phyloP scores from a whole-genome alignment of 352 stramenopile genomes.

The Salisapilia sapeloensis region DNA sequence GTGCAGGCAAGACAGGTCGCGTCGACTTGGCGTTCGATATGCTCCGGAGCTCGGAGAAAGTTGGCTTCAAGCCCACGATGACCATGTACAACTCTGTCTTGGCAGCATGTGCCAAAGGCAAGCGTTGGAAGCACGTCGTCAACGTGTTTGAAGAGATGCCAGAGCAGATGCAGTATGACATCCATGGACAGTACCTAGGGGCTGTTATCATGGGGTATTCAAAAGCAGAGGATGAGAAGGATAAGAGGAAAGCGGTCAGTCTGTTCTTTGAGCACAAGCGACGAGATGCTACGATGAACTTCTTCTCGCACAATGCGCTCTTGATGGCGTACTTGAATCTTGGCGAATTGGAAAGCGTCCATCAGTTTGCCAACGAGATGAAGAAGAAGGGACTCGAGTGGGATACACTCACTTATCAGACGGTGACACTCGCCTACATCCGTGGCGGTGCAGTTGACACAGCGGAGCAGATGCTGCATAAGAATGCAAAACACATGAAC shows the following conservation, averaged over 20 bases:
- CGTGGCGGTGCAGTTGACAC: conserved; percentile 33
- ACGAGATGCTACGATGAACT: conserved; percentile 23
- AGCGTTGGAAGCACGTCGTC: conserved; percentile 49
- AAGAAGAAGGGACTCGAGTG: conserved; percentile 36
- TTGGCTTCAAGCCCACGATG: conserved; percentile 33
- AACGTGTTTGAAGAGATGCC: conserved; percentile 45
- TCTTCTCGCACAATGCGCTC: conserved; percentile 57
- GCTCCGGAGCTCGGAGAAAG: conserved; percentile 24
- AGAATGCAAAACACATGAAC: conserved; percentile 49
- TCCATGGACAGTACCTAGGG: conserved; percentile 37
- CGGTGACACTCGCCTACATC: conserved; percentile 42
- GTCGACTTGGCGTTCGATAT: conserved; percentile 50
- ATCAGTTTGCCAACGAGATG: conserved; percentile 35
- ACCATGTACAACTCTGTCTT: conserved; percentile 75
- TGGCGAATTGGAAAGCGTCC: conserved; percentile 33
- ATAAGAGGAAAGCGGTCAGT: conserved; percentile 16
- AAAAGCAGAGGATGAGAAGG: conserved; percentile 23
- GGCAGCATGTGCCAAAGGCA: conserved; percentile 54
- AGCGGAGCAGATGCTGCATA: conserved; percentile 44
- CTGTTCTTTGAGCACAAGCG: conserved; percentile 37
- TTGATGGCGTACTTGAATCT: conserved; percentile 35
- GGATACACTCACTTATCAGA: conserved; percentile 53
- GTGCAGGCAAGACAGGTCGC: conserved; percentile 52
- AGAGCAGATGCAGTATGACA: conserved; percentile 9
- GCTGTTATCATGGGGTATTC: conserved; percentile 60